Evolutionary conservation across 306 rosid genomes (phyloP), one percentile per base, ranked within the genome.

Genomic region (Begonia peltatifolia): DNA sequence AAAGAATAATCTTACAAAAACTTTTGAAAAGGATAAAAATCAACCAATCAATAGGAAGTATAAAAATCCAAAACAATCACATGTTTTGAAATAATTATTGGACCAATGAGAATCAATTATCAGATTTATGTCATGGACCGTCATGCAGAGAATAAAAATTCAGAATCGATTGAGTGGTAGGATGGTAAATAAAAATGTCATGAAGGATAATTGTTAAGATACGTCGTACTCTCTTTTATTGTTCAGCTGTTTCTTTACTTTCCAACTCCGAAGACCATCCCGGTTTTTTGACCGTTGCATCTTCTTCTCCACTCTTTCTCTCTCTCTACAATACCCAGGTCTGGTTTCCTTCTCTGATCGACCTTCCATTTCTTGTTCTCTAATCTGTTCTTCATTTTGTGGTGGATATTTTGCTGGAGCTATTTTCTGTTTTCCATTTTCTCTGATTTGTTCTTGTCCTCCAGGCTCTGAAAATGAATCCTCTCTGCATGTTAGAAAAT

Each of bases 311-410:
- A 52, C 52, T 57, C 74, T 7, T 52, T 63, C 61, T 49, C 61
- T 23, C 67, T 47, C 68, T 16, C n/a, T 57, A 25, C 81, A 50
- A 53, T 64, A 48, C 10, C 60, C 70, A 66, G 82, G 83, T 73
- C 66, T 10, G 68, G 47, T 53, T 53, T 65, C 72, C 53, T 61
- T 53, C 48, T 64, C 30, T 14, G 53, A 47, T 69, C 47, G 41
- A 49, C 41, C 7, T 52, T 59, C 5, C 43, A 16, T 41, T 60
- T 60, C 63, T 58, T 3, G 54, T 46, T 58, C 22, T 44, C 12
- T 44, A 44, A 44, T 44, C 14, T 44, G 12, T 44, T 44, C 12
- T 10, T 44, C n/a, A 44, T 10, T 44, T 10, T 10, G 6, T 12
- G 0, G 6, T 44, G 6, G 6, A 44, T 2, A 12, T n/a, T 44